Conservation (phyloP, 2,329 filamentous ascomycete genomes). For the Decorospora gaudefroyi region DNA sequence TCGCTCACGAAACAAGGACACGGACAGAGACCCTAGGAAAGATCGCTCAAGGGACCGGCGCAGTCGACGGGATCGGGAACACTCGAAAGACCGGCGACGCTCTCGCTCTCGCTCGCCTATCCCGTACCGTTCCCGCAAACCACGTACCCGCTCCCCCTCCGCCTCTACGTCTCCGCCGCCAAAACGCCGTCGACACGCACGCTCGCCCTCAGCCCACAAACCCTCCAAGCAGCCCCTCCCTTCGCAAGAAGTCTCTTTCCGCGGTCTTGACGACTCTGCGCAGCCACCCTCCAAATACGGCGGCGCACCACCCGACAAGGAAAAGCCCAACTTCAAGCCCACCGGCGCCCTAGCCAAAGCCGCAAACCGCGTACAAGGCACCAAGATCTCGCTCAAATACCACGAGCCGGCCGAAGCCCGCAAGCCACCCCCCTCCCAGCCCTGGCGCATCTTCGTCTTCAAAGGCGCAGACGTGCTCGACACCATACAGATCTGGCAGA, state of each 20-base stretch:
- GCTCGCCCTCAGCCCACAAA: conserved; percentile 50
- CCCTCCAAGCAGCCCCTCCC: conserved; percentile 52
- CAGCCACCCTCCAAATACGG: conserved; percentile 40
- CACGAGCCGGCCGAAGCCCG: conserved; percentile 92
- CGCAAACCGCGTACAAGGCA: conserved; percentile 80
- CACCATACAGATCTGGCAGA: conserved; percentile 73
- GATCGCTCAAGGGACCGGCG: conserved; percentile 22
- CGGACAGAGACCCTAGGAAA: conserved; percentile 15
- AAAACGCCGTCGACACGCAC: conserved; percentile 44
- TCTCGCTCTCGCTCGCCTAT: conserved; percentile 34
- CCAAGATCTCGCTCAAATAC: conserved; percentile 84
- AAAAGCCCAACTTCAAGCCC: conserved; percentile 83
- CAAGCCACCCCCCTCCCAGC: conserved; percentile 76
- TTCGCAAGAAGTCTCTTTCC: conserved; percentile 54
- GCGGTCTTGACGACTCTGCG: conserved; percentile 39
- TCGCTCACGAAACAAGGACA: conserved; percentile 23
- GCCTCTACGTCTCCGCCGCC: conserved; percentile 34
- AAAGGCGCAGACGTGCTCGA: conserved; percentile 80
- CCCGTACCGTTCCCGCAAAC: conserved; percentile 30
- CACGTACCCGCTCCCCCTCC: conserved; percentile 34
- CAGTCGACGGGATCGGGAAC: conserved; percentile 21
- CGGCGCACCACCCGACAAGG: conserved; percentile 61
- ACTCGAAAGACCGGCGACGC: conserved; percentile 23
- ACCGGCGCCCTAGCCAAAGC: conserved; percentile 85
- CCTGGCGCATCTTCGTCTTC: conserved; percentile 93